Base-by-base conservation (phyloP, 345 rosid genomes). In the Alliaria petiolata region DNA sequence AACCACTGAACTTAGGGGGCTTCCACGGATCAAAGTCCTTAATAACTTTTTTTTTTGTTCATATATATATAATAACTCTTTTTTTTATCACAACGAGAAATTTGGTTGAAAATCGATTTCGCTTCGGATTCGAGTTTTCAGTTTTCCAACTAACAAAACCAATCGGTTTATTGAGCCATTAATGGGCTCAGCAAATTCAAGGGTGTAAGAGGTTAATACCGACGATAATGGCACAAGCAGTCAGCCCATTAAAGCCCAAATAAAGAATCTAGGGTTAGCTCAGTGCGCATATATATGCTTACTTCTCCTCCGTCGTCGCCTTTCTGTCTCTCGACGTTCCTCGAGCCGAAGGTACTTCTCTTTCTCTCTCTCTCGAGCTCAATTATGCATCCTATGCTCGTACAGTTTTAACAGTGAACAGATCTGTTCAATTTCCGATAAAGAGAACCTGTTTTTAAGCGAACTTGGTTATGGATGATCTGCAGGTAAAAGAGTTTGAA, bases 291-390 rank as follows among this genome's bases (percentile, higher is more conserved):
- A 75, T 68, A 68, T 69, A 76, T 22, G 3, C 30, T 25, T 20
- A 14, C 59, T 11, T 43, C 69, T 36, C 22, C 8, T 8, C 44
- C 54, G 0, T 3, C 47, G 11, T 46, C 79, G 38, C 66, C 30
- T 69, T 46, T 54, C 79, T 36, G 70, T 76, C 50, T 28, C 47
- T 58, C 57, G 62, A 52, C 63, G 69, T 42, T 67, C 79, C 44
- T 69, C 65, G 7, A 76, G 7, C 61, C 46, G 0, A 31, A 69
- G 79, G 75, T 76, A 69, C 53, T 5, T 5, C 8, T 42, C 16
- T 34, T 1, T 65, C 8, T 13, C 25, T 47, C 22, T 25, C 26
- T 22, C 5, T 31, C 15, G 2, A 26, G n/a, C 31, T 26, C 35
- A 38, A 46, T 63, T 66, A 13, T 58, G 3, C 15, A 7, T 28